These are phyloP conservation scores for Penicillium macrosclerotiorum DNA, from an alignment of 495 filamentous ascomycete genomes.

Conservation along the genomic window DNA sequence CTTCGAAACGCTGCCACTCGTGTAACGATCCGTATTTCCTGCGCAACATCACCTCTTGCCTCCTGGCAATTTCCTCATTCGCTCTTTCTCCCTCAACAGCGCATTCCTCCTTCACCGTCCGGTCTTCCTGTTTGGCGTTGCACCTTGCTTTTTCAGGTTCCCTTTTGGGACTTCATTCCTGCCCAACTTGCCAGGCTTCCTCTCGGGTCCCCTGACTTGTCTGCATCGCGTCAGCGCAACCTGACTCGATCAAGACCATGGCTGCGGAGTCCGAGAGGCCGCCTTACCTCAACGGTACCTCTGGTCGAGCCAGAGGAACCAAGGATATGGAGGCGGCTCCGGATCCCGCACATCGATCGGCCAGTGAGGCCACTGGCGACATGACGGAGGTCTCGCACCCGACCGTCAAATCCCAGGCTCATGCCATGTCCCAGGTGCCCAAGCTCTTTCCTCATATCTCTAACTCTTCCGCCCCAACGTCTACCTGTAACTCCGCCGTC, in stretches of 20 bases:
- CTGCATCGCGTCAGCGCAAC: slow-evolving; percentile 31
- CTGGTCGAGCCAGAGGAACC: slow-evolving; percentile 32
- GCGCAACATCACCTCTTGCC: slow-evolving; percentile 26
- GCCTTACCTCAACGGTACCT: slow-evolving; percentile 36
- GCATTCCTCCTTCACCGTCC: slow-evolving; percentile 21
- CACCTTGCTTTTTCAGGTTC: slow-evolving; percentile 26
- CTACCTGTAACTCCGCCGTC: slow-evolving; percentile 41
- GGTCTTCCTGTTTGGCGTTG: slow-evolving; percentile 19
- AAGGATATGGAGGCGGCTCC: slow-evolving; percentile 31
- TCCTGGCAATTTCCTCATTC: slow-evolving; percentile 16
- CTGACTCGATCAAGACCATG: slow-evolving; percentile 39
- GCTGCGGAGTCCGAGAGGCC: slow-evolving; percentile 46
- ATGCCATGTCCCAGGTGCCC: slow-evolving; percentile 37
- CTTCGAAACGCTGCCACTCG: slow-evolving; percentile 27
- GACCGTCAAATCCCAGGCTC: slow-evolving; percentile 28
- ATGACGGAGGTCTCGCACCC: slow-evolving; percentile 33
- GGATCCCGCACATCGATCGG: slow-evolving; percentile 26
- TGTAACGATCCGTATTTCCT: slow-evolving; percentile 38
- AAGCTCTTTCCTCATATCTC: slow-evolving; percentile 34
- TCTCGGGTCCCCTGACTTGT: slow-evolving; percentile 45
- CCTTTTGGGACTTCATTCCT: slow-evolving; percentile 23
- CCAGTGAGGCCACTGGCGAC: slow-evolving; percentile 28
- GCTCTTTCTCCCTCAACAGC: slow-evolving; percentile 12
- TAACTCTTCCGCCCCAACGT: slow-evolving; percentile 32
- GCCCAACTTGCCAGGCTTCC: slow-evolving; percentile 32